These are phyloP conservation scores for Penicillium lagena DNA, from an alignment of 495 filamentous ascomycete genomes.

Conservation along the genomic window DNA sequence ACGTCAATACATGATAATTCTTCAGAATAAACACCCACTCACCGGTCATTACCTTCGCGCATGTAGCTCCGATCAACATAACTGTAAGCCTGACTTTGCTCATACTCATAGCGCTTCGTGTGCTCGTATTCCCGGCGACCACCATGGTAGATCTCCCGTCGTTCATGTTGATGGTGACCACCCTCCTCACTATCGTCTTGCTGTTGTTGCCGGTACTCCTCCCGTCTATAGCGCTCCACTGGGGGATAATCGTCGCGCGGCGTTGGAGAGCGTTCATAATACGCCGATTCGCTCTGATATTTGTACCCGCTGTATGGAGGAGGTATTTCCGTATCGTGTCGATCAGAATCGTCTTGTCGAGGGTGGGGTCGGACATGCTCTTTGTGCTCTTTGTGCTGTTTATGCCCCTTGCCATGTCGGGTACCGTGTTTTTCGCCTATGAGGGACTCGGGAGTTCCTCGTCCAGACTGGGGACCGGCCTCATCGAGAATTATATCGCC, in stretches of 20 bases:
- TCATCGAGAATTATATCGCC: constrained; percentile 38
- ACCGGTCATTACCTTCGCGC: constrained; percentile 11
- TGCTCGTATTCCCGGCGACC: constrained; percentile 11
- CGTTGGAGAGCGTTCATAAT: constrained; percentile 3
- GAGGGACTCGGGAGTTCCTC: constrained; percentile 14
- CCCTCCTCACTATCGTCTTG: constrained; percentile 22
- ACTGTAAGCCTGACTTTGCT: constrained; percentile 4
- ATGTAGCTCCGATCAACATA: constrained; percentile 6
- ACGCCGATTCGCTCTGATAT: constrained; percentile 7
- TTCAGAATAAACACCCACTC: constrained; percentile 7
- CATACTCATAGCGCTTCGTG: constrained; percentile 11
- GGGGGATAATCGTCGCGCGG: constrained; percentile 5
- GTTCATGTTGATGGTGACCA: constrained; percentile 13
- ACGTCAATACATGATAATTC: constrained; percentile 9
- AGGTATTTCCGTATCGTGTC: constrained; percentile 3
- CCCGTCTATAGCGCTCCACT: constrained; percentile 7
- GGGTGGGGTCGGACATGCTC: constrained; percentile 18
- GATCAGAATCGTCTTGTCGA: constrained; percentile 26
- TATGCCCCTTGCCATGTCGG: constrained; percentile 24
- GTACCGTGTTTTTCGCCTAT: constrained; percentile 15
- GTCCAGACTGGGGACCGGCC: constrained; percentile 18
- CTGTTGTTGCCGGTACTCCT: constrained; percentile 23
- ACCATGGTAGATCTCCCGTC: constrained; percentile 9
- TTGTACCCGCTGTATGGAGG: constrained; percentile 3
- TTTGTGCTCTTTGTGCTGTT: too few relatives aligned